phyloP scores from a whole-genome alignment of 2,329 filamentous ascomycete species.

The Didymella pomorum region DNA sequence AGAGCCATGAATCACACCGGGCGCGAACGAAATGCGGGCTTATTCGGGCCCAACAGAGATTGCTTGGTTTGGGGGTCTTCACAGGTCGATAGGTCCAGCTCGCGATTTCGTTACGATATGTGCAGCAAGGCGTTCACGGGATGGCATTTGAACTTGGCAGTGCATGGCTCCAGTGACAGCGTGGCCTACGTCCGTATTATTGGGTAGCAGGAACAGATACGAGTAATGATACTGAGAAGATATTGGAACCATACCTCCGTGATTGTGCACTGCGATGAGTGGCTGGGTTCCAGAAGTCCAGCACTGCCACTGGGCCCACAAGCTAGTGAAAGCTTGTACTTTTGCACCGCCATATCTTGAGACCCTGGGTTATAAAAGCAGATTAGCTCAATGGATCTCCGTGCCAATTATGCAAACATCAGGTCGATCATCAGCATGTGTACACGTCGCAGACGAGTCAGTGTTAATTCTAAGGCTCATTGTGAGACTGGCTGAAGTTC shows the following conservation, averaged over 20 bases:
- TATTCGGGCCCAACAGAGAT: background rate
- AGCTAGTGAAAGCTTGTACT: constrained; percentile 26
- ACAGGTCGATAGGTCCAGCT: background rate
- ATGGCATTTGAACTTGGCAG: background rate
- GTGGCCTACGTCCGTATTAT: constrained; percentile 2
- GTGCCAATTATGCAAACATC: constrained; percentile 9
- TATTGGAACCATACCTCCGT: background rate
- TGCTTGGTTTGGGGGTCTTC: background rate
- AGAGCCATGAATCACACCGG: background rate
- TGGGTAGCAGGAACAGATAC: background rate
- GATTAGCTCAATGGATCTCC: constrained; percentile 18
- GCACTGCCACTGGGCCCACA: constrained; percentile 24
- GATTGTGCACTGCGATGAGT: constrained; percentile 7
- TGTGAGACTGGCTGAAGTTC: background rate
- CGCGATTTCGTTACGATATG: background rate
- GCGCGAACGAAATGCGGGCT: background rate
- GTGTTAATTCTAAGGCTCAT: background rate
- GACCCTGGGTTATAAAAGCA: constrained; percentile 24
- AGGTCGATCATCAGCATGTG: constrained; percentile 1
- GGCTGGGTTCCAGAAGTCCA: constrained; percentile 5
- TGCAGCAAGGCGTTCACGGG: constrained; percentile 13
- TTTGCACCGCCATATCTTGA: constrained; percentile 26
- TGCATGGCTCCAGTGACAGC: constrained; percentile 1
- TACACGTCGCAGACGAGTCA: constrained; percentile 6
- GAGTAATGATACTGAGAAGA: constrained; percentile 1